Conservation (phyloP, 176 grass and related monocot species). For the Eragrostis curvula region DNA sequence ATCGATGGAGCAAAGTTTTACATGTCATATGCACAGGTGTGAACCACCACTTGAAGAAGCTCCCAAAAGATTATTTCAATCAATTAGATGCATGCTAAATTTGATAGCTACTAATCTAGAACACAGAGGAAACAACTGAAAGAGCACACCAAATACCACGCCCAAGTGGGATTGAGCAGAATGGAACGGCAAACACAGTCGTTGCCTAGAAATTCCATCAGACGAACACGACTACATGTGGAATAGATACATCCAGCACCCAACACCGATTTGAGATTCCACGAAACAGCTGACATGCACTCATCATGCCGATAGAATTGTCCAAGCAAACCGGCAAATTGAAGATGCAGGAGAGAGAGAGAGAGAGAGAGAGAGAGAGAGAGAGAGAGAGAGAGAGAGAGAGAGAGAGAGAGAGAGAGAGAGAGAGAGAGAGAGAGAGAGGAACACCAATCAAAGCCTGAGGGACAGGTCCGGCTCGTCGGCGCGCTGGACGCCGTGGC, state of each 20-base stretch:
- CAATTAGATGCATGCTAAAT: not conserved
- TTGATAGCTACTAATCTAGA: not conserved
- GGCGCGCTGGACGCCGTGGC: not conserved
- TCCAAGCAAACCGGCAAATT: constrained; percentile 20
- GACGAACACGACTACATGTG: constrained; percentile 8
- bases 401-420: too few relatives aligned
- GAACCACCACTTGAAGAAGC: not conserved
- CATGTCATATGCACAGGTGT: constrained; percentile 39
- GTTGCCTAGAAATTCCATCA: constrained; percentile 22
- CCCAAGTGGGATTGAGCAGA: not conserved
- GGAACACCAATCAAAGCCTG: constrained; percentile 44
- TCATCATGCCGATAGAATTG: not conserved
- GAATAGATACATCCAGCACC: not conserved
- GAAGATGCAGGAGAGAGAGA: not conserved
- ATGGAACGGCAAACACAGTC: constrained; percentile 9
- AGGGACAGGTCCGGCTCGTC: constrained; percentile 57
- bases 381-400: too few relatives aligned
- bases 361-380: too few relatives aligned
- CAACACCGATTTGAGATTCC: not conserved
- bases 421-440: too few relatives aligned
- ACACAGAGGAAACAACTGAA: not conserved
- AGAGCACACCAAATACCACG: constrained; percentile 41
- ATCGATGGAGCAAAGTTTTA: not conserved
- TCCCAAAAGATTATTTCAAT: not conserved
- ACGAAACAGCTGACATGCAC: not conserved